Conservation (phyloP, 129 eudicot species). For the Escallonia rubra region DNA sequence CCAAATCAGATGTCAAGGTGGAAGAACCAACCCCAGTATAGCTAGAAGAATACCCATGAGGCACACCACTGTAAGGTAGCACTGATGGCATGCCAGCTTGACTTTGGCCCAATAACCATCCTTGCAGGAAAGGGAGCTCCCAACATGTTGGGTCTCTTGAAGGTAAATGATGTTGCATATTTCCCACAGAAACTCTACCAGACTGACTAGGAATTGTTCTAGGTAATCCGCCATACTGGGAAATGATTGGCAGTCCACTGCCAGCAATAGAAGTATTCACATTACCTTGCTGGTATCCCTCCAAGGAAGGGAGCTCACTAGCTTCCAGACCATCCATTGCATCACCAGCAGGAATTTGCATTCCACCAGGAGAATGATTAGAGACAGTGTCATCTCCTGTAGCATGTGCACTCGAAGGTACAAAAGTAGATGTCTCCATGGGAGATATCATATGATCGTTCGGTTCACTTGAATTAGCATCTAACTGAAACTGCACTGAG, state of each 20-base stretch:
- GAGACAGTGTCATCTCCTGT: constrained; percentile 13
- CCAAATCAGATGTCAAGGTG: constrained; percentile 18
- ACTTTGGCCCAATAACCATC: constrained; percentile 69
- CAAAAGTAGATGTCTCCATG: constrained; percentile 17
- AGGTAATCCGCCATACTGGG: constrained; percentile 8
- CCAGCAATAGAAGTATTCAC: constrained; percentile 26
- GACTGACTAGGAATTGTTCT: constrained; percentile 11
- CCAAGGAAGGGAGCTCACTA: constrained; percentile 26
- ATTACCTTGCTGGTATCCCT: constrained; percentile 19
- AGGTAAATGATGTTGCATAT: constrained; percentile 25
- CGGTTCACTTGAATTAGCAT: constrained; percentile 16
- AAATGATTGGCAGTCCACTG: background rate
- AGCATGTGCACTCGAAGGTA: constrained; percentile 13
- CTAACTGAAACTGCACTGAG: constrained; percentile 13
- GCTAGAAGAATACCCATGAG: constrained; percentile 29
- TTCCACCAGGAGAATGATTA: constrained; percentile 10
- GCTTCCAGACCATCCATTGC: constrained; percentile 16
- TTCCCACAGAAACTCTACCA: constrained; percentile 13
- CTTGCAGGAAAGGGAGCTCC: constrained; percentile 69
- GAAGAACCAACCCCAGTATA: constrained; percentile 11
- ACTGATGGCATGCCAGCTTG: constrained; percentile 43
- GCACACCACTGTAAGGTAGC: constrained; percentile 29
- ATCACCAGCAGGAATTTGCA: constrained; percentile 15
- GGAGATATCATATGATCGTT: constrained; percentile 22
- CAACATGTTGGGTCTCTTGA: constrained; percentile 51